These are phyloP conservation scores for Hymenoscyphus fructigenus DNA, from an alignment of 2,329 filamentous ascomycete genomes.

Conservation along the genomic window DNA sequence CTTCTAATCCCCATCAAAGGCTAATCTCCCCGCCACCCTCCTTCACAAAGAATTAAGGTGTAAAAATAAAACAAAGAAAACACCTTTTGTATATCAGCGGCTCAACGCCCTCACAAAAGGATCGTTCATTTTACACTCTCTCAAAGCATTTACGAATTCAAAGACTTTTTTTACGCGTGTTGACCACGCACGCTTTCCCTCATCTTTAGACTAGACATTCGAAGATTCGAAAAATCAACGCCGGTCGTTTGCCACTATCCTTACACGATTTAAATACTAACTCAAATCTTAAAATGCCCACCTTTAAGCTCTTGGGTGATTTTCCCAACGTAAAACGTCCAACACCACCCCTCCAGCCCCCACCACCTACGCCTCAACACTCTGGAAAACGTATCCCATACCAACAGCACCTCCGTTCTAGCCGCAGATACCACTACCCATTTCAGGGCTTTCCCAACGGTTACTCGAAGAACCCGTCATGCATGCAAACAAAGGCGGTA, in stretches of 20 bases:
- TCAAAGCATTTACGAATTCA: background rate
- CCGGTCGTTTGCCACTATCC: background rate
- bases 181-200: background rate
- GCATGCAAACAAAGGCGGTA: background rate
- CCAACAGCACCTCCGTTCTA: background rate
- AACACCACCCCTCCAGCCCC: background rate
- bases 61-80: background rate
- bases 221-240: background rate
- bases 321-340: background rate
- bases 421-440: background rate
- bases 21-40: background rate
- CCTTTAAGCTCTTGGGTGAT: background rate
- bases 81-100: background rate
- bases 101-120: background rate
- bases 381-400: background rate
- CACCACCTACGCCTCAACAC: background rate
- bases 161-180: background rate
- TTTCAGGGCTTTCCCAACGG: background rate
- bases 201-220: background rate
- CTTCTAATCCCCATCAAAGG: background rate
- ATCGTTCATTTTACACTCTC: background rate
- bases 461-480: background rate
- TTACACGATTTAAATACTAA: background rate
- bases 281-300: background rate
- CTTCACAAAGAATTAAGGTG: background rate